Evolutionary conservation across 495 filamentous ascomycete genomes (phyloP).

Genomic region (Neurospora sublineolata): DNA sequence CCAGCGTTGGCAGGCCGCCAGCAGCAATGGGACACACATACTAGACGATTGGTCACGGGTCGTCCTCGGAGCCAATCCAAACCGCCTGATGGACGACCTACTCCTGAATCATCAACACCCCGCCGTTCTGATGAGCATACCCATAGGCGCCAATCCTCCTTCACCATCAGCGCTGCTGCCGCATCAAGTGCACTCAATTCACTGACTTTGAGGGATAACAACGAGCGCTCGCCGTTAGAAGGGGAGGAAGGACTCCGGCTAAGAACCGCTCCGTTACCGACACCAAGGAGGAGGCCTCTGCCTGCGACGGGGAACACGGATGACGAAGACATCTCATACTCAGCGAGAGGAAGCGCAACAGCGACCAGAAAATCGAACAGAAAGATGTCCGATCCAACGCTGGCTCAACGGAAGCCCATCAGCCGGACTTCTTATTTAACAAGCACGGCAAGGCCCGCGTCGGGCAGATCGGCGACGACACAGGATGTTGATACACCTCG

Average conservation of each 20-base stretch:
- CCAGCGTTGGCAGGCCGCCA: constrained; percentile 11
- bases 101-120: constrained; percentile 10
- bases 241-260: constrained; percentile 5
- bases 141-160: constrained; percentile 17
- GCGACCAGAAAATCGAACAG: not conserved
- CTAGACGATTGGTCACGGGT: constrained; percentile 27
- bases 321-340: not conserved
- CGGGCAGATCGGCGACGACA: constrained; percentile 4
- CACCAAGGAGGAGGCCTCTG: constrained; percentile 6
- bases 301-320: constrained; percentile 6
- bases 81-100: constrained; percentile 10
- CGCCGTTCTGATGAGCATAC: constrained; percentile 16
- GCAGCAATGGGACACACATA: constrained; percentile 34
- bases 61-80: constrained; percentile 14
- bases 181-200: constrained; percentile 36
- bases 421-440: constrained; percentile 1
- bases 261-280: constrained; percentile 9
- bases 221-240: constrained; percentile 1
- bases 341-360: not conserved
- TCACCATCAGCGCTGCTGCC: constrained; percentile 30
- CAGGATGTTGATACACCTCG: not conserved
- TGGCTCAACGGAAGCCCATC: constrained; percentile 6
- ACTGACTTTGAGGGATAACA: constrained; percentile 17
- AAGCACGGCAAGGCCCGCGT: constrained; percentile 1
- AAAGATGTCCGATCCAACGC: constrained; percentile 10